These are phyloP conservation scores for Gamarada debralockiae DNA, from an alignment of 495 filamentous ascomycete genomes.

Conservation along the genomic window DNA sequence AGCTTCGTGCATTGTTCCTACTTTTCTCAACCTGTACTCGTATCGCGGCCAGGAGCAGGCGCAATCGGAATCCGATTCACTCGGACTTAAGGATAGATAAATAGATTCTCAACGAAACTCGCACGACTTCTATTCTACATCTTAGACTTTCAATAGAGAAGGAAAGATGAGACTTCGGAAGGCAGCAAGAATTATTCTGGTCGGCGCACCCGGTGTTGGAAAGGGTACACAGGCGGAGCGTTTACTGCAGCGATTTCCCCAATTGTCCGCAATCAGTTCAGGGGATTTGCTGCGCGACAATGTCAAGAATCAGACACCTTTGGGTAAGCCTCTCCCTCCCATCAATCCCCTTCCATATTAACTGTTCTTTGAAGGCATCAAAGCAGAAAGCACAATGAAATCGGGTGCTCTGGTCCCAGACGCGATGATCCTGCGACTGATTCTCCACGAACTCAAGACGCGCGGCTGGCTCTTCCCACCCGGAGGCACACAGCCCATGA, in stretches of 20 bases:
- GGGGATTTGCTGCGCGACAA: slow-evolving; percentile 90
- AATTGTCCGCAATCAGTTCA: slow-evolving; percentile 87
- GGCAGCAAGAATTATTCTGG: slow-evolving; percentile 89
- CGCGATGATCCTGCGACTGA: slow-evolving; percentile 85
- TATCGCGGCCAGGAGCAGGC: slow-evolving; percentile 18
- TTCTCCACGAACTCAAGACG: slow-evolving; percentile 76
- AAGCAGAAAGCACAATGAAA: slow-evolving; percentile 85
- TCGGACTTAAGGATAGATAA: too few species aligned
- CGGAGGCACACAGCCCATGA: slow-evolving; percentile 46
- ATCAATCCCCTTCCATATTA: background rate
- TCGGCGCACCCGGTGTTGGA: slow-evolving; percentile 90
- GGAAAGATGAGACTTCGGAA: slow-evolving; percentile 58
- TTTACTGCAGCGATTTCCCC: slow-evolving; percentile 78
- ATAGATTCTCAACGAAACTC: too few species aligned
- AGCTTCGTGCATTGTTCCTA: background rate
- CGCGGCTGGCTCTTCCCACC: slow-evolving; percentile 70
- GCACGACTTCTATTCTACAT: too few species aligned
- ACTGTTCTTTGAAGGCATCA: slow-evolving; percentile 55
- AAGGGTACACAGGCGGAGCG: slow-evolving; percentile 95
- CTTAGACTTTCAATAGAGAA: too few species aligned
- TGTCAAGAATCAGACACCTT: slow-evolving; percentile 79
- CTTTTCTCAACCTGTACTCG: background rate
- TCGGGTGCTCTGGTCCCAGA: slow-evolving; percentile 82
- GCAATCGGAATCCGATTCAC: background rate
- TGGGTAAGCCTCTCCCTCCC: slow-evolving; percentile 54